A percentile compares a stretch with the other conserved stretches of the same genome.
These are phyloP conservation scores for Talaromyces trachyspermus DNA, from an alignment of 495 filamentous ascomycete genomes.

Conservation along the genomic window DNA sequence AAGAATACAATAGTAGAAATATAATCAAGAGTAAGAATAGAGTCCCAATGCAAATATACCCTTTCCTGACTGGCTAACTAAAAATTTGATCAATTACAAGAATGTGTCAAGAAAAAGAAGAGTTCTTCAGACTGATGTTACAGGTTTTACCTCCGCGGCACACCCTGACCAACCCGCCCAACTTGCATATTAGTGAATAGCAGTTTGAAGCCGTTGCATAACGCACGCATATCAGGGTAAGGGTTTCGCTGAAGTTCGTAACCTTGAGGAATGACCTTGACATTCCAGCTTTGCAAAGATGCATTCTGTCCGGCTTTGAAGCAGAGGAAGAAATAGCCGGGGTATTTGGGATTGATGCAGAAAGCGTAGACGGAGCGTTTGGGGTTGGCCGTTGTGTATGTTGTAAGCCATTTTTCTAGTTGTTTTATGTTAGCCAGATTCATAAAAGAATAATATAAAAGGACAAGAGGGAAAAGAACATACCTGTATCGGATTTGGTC, in stretches of 20 bases:
- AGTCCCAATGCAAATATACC: too few relatives aligned
- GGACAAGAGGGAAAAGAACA: slow-evolving; percentile 22
- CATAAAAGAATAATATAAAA: slow-evolving; percentile 4
- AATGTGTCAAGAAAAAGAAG: too few relatives aligned
- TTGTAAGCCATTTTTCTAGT: slow-evolving; percentile 87
- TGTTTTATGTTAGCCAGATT: slow-evolving; percentile 25
- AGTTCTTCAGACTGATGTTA: too few relatives aligned
- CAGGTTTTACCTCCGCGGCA: slow-evolving; percentile 3
- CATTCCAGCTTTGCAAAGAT: slow-evolving; percentile 68
- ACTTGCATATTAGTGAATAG: slow-evolving; percentile 51
- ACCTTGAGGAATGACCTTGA: slow-evolving; percentile 82
- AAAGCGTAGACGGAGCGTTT: slow-evolving; percentile 89
- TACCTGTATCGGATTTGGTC: slow-evolving; percentile 78
- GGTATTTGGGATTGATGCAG: slow-evolving; percentile 83
- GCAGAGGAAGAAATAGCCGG: slow-evolving; percentile 90
- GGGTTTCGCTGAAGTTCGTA: slow-evolving; percentile 79
- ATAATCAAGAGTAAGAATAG: too few relatives aligned
- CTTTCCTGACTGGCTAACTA: too few relatives aligned
- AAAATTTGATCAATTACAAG: too few relatives aligned
- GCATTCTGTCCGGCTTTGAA: slow-evolving; percentile 83
- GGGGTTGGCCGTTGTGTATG: slow-evolving; percentile 93
- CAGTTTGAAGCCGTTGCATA: slow-evolving; percentile 83
- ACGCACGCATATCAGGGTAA: slow-evolving; percentile 87
- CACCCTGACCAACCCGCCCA: slow-evolving; percentile 11
- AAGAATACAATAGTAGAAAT: too few relatives aligned